Evolutionary conservation across 331 rosid species (phyloP).

Genomic region (Malus hybrid): DNA sequence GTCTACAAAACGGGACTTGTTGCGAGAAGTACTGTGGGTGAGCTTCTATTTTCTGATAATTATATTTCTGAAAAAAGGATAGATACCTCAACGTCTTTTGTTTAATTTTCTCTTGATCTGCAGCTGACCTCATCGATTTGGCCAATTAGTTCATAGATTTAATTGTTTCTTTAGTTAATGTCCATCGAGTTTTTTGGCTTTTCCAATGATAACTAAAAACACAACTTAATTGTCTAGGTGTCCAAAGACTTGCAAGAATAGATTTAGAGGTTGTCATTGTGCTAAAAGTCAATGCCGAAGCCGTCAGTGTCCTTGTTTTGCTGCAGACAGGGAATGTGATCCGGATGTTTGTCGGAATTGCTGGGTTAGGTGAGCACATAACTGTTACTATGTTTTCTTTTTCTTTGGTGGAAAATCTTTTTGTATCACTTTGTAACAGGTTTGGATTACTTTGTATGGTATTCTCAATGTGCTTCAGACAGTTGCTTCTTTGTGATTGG

Average conservation of each 20-base stretch:
- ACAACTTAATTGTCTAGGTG: constrained; percentile 33
- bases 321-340: constrained; percentile 99
- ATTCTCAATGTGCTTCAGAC: neutral
- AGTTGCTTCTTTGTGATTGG: neutral
- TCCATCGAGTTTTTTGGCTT: neutral
- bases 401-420: neutral
- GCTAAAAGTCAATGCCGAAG: constrained; percentile 99
- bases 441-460: neutral
- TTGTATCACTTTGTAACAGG: neutral
- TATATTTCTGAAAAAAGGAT: neutral
- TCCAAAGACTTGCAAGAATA: constrained; percentile 92
- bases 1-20: constrained; percentile 94
- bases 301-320: constrained; percentile 99
- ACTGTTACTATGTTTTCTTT: neutral
- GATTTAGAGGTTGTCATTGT: constrained; percentile 97
- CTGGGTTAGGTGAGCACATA: constrained; percentile 80
- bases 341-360: constrained; percentile 98
- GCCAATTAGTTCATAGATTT: constrained; percentile 4
- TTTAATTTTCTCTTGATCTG: neutral
- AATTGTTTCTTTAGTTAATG: neutral
- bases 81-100: neutral
- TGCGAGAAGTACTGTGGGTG: constrained; percentile 99
- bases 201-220: neutral
- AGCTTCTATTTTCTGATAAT: constrained; percentile 23
- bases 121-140: neutral